Evolutionary conservation across 202 grass and related monocot species (phyloP).

Genomic region (Schoenoplectus triqueter): DNA sequence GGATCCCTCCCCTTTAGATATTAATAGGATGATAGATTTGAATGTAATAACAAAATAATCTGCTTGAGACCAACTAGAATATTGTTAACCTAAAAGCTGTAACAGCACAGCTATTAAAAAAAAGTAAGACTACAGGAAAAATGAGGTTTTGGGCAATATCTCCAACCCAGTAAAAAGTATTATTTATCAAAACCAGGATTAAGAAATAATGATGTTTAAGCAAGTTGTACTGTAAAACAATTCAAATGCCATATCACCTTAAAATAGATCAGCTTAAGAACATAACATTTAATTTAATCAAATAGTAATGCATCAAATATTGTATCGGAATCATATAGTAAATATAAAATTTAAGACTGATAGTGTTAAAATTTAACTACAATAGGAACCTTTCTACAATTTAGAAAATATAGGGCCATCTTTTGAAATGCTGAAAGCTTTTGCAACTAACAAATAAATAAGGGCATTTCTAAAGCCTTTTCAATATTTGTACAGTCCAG

Average conservation of each 20-base stretch:
- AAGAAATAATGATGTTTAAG: not conserved
- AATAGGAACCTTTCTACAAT: not conserved
- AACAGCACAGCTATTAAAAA: not conserved
- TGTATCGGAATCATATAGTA: not conserved
- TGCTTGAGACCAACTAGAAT: not conserved
- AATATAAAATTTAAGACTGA: not conserved
- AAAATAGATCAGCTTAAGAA: not conserved
- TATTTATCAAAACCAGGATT: not conserved
- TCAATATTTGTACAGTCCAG: not conserved
- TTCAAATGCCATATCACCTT: not conserved
- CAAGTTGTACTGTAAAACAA: not conserved
- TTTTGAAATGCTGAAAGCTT: not conserved
- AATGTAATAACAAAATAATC: not conserved
- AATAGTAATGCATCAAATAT: not conserved
- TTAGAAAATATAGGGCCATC: not conserved
- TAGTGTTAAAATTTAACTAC: not conserved
- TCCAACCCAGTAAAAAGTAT: not conserved
- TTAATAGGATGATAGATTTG: not conserved
- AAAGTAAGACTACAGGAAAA: not conserved
- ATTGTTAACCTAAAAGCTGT: not conserved
- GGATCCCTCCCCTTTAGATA: not conserved
- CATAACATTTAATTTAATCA: constrained; percentile 9
- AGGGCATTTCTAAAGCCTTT: not conserved
- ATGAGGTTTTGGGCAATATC: not conserved
- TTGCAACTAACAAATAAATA: not conserved